These are phyloP conservation scores for Inga laurina DNA, from an alignment of 306 rosid genomes.

Conservation along the genomic window DNA sequence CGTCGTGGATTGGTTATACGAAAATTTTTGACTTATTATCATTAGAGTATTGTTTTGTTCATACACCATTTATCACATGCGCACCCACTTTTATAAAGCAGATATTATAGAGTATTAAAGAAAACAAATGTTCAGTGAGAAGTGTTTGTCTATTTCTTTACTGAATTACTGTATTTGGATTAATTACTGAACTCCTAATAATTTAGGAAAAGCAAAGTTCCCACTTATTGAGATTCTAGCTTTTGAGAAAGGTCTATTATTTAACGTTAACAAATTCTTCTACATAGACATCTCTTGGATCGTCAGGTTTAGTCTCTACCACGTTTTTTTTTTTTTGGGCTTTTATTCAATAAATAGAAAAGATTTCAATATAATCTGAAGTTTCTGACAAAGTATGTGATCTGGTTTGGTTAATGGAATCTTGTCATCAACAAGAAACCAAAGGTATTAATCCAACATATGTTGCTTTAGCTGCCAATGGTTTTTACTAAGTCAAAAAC, in stretches of 20 bases:
- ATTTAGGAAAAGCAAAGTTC: not conserved
- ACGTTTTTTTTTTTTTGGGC: not conserved
- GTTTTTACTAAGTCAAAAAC: not conserved
- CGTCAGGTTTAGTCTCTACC: not conserved
- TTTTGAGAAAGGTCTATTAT: not conserved
- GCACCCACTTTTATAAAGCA: not conserved
- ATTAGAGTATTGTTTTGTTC: not conserved
- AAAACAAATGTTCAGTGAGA: not conserved
- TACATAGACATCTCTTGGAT: not conserved
- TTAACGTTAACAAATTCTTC: not conserved
- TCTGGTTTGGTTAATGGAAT: not conserved
- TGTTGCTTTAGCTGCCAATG: not conserved
- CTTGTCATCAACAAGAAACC: not conserved
- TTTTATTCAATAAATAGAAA: not conserved
- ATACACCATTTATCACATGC: not conserved
- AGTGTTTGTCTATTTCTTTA: not conserved
- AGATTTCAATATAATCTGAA: not conserved
- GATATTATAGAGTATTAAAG: not conserved
- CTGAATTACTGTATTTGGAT: not conserved
- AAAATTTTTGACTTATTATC: not conserved
- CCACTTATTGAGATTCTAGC: not conserved
- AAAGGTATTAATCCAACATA: not conserved
- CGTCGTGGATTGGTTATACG: not conserved
- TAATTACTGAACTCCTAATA: not conserved
- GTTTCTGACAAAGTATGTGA: not conserved